Evolutionary conservation across 2,329 filamentous ascomycete species (phyloP).

Genomic region (Aureobasidium pullulans): DNA sequence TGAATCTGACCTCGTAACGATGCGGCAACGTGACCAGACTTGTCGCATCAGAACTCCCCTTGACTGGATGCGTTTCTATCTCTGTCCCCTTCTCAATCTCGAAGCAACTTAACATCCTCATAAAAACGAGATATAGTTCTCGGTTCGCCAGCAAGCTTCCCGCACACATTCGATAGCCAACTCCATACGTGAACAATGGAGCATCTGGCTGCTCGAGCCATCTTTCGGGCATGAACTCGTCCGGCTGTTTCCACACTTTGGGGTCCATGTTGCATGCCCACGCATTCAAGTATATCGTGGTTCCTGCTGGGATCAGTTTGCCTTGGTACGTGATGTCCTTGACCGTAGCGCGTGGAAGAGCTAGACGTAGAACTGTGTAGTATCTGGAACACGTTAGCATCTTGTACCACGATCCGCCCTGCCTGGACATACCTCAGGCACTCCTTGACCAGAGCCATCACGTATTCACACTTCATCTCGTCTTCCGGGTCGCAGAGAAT

Average conservation of each 20-base stretch:
- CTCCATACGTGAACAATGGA: slow-evolving; percentile 57
- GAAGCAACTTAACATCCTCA: slow-evolving; percentile 56
- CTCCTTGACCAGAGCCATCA: slow-evolving; percentile 57
- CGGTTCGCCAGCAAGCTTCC: slow-evolving; percentile 56
- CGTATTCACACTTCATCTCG: slow-evolving; percentile 57
- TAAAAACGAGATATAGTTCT: slow-evolving; percentile 57
- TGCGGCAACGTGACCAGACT: slow-evolving; percentile 55
- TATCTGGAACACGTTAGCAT: slow-evolving; percentile 32
- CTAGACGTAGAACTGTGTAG: slow-evolving; percentile 56
- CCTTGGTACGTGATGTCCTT: slow-evolving; percentile 53
- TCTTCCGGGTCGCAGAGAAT: slow-evolving; percentile 55
- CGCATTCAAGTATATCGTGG: slow-evolving; percentile 58
- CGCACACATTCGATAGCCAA: slow-evolving; percentile 62
- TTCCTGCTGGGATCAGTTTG: slow-evolving; percentile 53
- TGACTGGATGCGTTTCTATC: slow-evolving; percentile 52
- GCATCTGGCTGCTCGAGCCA: slow-evolving; percentile 59
- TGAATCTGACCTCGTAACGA: slow-evolving; percentile 51
- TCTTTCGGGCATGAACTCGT: slow-evolving; percentile 53
- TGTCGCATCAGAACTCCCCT: slow-evolving; percentile 53
- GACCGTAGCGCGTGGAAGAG: slow-evolving; percentile 54
- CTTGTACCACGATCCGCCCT: neutral
- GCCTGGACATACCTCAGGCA: slow-evolving; percentile 41
- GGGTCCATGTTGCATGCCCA: slow-evolving; percentile 63
- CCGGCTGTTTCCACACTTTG: slow-evolving; percentile 51
- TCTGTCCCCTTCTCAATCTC: slow-evolving; percentile 48